Evolutionary conservation across 306 rosid genomes (phyloP), one percentile per base, ranked within the genome.

Genomic region (Adenanthera pavonina): DNA sequence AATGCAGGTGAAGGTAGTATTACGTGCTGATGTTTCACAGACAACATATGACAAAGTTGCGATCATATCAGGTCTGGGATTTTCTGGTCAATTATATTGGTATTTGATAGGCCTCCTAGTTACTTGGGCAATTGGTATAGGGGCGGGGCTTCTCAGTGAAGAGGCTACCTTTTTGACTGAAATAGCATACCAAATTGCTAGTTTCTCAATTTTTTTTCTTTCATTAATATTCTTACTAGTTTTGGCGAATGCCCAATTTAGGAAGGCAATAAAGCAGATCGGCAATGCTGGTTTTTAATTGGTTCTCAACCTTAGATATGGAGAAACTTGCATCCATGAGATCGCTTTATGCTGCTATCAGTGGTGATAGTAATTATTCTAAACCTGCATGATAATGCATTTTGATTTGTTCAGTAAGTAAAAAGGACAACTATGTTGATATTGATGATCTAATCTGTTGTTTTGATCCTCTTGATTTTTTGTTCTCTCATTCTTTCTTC

Each of bases 1-100:
- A 79, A 54, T 82, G 75, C 84, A 95, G 99, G 97, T 95, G 90
- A 95, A 95, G 87, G 97, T 95, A 74, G 99, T 95, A 20, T 68
- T 95, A 69, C 99, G 97, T 38, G 94, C 92, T 11, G 99, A 93
- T 88, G 92, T 93, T 83, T 90, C 94, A 6, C 69, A 88, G 73
- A 87, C 86, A 64, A 89, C 92, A 35, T 90, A 92, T 34, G 79
- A 91, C 76, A 95, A 95, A 90, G 99, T 95, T 77, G 97, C 99
- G n/a, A 56, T 93, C 43, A 89, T 95, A 86, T 93, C 99, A 86
- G 99, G 99, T 92, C 40, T 38, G 80, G 6, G 16, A 54, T 57
- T 77, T 60, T 65, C 47, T 57, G 6, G 12, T 15, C 33, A 48
- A 48, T 46, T 46, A 13, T 5, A 12, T 70, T 46, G 25, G 5